These are phyloP conservation scores for Ganoderma lucidum DNA, from an alignment of 1,284 basidiomycete genomes.

Conservation along the genomic window DNA sequence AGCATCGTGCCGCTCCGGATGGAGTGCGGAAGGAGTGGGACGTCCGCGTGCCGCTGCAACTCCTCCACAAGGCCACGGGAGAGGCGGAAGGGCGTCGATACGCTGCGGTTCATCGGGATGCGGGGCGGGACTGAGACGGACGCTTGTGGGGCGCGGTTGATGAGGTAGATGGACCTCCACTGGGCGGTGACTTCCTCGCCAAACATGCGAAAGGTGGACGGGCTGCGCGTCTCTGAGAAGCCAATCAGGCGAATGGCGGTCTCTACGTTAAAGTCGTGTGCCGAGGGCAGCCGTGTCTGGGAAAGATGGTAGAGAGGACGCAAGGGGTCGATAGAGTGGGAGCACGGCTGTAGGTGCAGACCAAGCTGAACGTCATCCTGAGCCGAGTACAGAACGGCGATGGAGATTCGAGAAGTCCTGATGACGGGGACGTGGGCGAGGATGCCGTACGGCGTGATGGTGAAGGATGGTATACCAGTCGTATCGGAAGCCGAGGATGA, in stretches of 20 bases:
- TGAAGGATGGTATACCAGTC: constrained; percentile 8
- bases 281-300: background rate
- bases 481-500: background rate
- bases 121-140: background rate
- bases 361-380: background rate
- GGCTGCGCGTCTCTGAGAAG: background rate
- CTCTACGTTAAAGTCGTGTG: background rate
- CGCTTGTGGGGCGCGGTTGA: background rate
- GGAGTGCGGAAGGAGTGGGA: background rate
- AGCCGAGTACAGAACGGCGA: background rate
- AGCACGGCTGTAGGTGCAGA: background rate
- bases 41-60: background rate
- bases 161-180: background rate
- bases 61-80: background rate
- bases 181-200: background rate
- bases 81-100: background rate
- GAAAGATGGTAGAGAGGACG: background rate
- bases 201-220: background rate
- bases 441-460: constrained; percentile 8
- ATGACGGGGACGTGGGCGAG: constrained; percentile 10
- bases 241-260: background rate
- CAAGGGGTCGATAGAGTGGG: background rate
- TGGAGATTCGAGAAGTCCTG: background rate
- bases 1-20: background rate
- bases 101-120: background rate